Percentiles rank a stretch among this genome's conserved stretches.
These are phyloP conservation scores for Platanthera zijinensis DNA, from an alignment of 106 monocot genomes.

Conservation along the genomic window DNA sequence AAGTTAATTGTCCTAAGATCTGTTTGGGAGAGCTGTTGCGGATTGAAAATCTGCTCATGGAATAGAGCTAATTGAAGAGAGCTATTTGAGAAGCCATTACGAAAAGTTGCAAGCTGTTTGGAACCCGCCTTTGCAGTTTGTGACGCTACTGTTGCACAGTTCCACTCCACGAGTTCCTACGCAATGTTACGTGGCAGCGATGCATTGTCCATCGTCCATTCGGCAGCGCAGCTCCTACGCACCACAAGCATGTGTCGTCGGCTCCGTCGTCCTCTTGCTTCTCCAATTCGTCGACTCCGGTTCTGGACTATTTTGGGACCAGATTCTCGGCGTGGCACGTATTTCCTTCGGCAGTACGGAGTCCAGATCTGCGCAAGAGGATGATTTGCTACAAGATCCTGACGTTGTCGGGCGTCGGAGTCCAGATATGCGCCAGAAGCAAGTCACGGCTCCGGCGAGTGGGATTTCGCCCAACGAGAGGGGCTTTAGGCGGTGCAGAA, in stretches of 20 bases:
- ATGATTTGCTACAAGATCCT: slow-evolving; percentile 68
- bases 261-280: slow-evolving; percentile 35
- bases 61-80: too few relatives aligned
- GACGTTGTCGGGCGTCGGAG: slow-evolving; percentile 42
- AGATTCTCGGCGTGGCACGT: slow-evolving; percentile 52
- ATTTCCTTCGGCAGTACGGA: slow-evolving; percentile 37
- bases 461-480: slow-evolving; percentile 56
- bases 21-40: too few relatives aligned
- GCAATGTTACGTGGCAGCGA: background rate
- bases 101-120: too few relatives aligned
- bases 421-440: too few relatives aligned
- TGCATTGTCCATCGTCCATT: background rate
- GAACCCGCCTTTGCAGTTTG: too few relatives aligned
- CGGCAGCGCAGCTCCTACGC: slow-evolving; percentile 28
- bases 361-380: background rate
- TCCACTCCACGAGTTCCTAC: too few relatives aligned
- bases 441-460: slow-evolving; percentile 32
- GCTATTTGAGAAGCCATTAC: too few relatives aligned
- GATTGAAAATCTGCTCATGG: too few relatives aligned
- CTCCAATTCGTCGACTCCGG: slow-evolving; percentile 1
- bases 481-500: slow-evolving; percentile 41
- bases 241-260: slow-evolving; percentile 46
- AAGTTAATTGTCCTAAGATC: too few relatives aligned
- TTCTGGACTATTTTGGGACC: slow-evolving; percentile 62
- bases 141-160: too few relatives aligned